These are phyloP conservation scores for Beta macrorhiza DNA, from an alignment of 179 eudicot species.

Conservation along the genomic window DNA sequence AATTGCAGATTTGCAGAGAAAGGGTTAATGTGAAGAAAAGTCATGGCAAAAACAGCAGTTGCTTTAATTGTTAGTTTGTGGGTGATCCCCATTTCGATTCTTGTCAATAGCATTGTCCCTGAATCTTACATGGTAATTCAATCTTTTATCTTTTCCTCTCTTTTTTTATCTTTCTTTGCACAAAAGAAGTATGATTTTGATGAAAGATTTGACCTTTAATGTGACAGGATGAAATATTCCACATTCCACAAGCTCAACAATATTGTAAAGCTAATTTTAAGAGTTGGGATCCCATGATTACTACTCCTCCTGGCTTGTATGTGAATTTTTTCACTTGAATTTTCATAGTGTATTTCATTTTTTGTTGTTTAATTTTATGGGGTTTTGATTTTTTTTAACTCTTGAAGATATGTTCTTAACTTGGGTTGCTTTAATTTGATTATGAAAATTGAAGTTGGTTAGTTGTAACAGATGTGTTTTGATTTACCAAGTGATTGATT, in stretches of 20 bases:
- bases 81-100: conserved; percentile 67
- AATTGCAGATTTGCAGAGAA: conserved; percentile 10
- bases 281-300: conserved; percentile 98
- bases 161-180: neutral
- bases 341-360: neutral
- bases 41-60: conserved; percentile 72
- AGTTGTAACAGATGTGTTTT: neutral
- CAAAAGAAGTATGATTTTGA: neutral
- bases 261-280: conserved; percentile 78
- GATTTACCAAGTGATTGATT: conserved; percentile 2
- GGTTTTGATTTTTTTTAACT: no score
- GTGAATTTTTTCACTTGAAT: conserved; percentile 18
- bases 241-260: conserved; percentile 85
- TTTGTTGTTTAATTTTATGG: neutral
- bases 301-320: conserved; percentile 94
- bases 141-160: neutral
- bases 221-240: conserved; percentile 90
- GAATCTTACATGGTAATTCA: conserved; percentile 78
- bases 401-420: no score
- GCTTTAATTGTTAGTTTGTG: conserved; percentile 59
- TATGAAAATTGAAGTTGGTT: neutral
- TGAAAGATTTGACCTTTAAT: conserved; percentile 12
- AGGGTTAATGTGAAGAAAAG: neutral
- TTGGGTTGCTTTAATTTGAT: neutral
- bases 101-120: conserved; percentile 70